A percentile compares a stretch with the other conserved stretches of the same genome.
These are phyloP conservation scores for Kwoniella dendrophila DNA, from an alignment of 768 basidiomycete species.

Conservation along the genomic window DNA sequence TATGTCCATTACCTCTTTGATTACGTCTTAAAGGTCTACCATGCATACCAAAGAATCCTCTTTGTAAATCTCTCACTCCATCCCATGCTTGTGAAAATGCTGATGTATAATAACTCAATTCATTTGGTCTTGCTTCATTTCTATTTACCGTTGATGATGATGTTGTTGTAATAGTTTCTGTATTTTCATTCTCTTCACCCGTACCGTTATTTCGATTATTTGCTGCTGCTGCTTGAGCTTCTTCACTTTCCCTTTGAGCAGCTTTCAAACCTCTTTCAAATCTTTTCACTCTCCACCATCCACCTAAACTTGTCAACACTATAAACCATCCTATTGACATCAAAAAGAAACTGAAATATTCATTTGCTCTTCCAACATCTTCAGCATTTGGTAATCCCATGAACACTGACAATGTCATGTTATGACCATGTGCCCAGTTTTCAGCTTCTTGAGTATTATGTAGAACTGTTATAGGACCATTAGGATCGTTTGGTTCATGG, in stretches of 20 bases:
- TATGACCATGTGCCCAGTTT: constrained; percentile 44
- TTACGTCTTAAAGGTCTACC: constrained; percentile 27
- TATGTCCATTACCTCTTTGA: constrained; percentile 23
- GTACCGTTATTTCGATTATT: constrained; percentile 17
- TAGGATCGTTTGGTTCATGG: constrained; percentile 26
- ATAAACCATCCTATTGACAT: constrained; percentile 94
- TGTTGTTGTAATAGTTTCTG: constrained; percentile 15
- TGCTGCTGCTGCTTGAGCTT: constrained; percentile 40
- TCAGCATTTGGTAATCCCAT: constrained; percentile 43
- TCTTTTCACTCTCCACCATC: constrained; percentile 60
- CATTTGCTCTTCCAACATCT: constrained; percentile 62
- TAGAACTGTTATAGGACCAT: constrained; percentile 34
- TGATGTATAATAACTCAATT: constrained; percentile 34
- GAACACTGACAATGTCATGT: constrained; percentile 46
- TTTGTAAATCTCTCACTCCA: constrained; percentile 39
- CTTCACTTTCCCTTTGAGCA: constrained; percentile 42
- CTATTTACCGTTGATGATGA: constrained; percentile 1
- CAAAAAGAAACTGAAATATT: constrained; percentile 88
- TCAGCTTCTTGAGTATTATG: constrained; percentile 47
- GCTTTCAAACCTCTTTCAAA: constrained; percentile 44
- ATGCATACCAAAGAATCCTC: constrained; percentile 45
- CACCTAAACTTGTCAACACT: constrained; percentile 76
- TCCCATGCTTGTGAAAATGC: constrained; percentile 32
- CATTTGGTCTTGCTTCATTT: constrained; percentile 20
- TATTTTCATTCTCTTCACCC: constrained; percentile 21